Evolutionary conservation across 495 filamentous ascomycete genomes (phyloP), one percentile per base, ranked within the genome.

Genomic region (Hyaloscypha bicolor): DNA sequence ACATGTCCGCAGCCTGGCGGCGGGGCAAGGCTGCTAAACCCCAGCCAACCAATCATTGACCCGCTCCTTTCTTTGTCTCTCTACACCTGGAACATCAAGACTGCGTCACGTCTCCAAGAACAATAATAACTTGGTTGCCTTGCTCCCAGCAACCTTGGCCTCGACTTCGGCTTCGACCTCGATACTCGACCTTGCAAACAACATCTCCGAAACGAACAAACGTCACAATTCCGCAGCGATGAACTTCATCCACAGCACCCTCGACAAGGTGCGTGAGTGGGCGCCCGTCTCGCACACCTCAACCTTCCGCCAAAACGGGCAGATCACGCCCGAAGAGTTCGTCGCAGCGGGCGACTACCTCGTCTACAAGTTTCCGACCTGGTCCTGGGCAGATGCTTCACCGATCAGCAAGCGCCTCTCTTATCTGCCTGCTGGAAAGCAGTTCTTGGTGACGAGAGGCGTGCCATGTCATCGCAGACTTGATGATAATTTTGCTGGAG

Each of bases 291-390:
- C 88, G 14, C 88, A 95, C 77, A 95, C 87, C 58, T 97, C 94
- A 6, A 98, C 92, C 65, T 99, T 99, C 82, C 93, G 93, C 69
- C 82, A 83, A 67, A 96, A 93, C 3, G 95, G 95, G 71, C 90
- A 98, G 79, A 93, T 99, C 79, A 98, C 96, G 0, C 94, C 94
- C 52, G 96, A 97, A 75, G 95, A 99, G 83, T 99, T 99, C 76
- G 83, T 97, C 19, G 88, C 90, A 4, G 96, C 95, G 3, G 95
- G 96, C 71, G 95, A 99, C 80, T 99, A 97, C 78, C 90, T 99
- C 48, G 93, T 97, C 74, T 97, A 94, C 87, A 98, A 97, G 81
- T 99, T 99, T 79, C 95, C 95, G 6, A 95, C 94, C 55, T 99
- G 95, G 95, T 90, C 92, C n/a, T 99, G 95, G 95, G 86, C 88